A percentile compares a stretch with the other conserved stretches of the same genome.
Evolutionary conservation across 2,329 filamentous ascomycete species (phyloP).

Genomic region (Penicillium hordei): DNA sequence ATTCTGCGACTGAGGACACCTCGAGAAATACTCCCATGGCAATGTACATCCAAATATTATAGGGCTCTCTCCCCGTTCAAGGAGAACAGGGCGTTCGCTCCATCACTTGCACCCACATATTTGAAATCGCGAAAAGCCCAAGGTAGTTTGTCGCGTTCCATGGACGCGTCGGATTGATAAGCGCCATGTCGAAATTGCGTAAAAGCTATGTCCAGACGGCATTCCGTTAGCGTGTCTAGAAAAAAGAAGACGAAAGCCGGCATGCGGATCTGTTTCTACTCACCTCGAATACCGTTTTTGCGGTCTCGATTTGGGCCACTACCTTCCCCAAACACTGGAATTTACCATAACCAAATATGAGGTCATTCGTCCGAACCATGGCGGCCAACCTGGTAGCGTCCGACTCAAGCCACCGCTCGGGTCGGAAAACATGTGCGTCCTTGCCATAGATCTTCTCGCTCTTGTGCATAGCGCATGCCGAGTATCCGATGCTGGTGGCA

Average conservation of each 20-base stretch:
- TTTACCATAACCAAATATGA: constrained; percentile 19
- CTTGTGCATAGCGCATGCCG: constrained; percentile 18
- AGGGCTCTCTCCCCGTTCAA: background rate
- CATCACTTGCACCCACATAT: constrained; percentile 21
- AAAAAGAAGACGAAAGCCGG: background rate
- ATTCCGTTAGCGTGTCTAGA: background rate
- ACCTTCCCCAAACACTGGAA: constrained; percentile 21
- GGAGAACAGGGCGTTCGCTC: constrained; percentile 3
- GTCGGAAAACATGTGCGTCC: constrained; percentile 18
- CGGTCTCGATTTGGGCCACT: constrained; percentile 20
- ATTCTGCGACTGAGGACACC: too few species aligned
- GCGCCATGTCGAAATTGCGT: constrained; percentile 19
- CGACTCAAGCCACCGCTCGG: constrained; percentile 19
- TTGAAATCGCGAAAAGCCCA: constrained; percentile 18
- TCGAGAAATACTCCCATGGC: too few species aligned
- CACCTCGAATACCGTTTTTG: constrained; percentile 19
- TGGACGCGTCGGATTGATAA: constrained; percentile 19
- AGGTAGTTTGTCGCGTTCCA: constrained; percentile 18
- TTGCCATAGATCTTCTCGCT: constrained; percentile 19
- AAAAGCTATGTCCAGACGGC: constrained; percentile 11
- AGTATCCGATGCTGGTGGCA: constrained; percentile 16
- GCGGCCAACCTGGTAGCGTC: constrained; percentile 10
- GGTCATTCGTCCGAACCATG: constrained; percentile 18
- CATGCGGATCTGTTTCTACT: background rate
- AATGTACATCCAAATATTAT: background rate